A percentile compares a stretch with the other conserved stretches of the same genome.
Conservation (phyloP, 768 basidiomycete species). For the Lyophyllum shimeji region DNA sequence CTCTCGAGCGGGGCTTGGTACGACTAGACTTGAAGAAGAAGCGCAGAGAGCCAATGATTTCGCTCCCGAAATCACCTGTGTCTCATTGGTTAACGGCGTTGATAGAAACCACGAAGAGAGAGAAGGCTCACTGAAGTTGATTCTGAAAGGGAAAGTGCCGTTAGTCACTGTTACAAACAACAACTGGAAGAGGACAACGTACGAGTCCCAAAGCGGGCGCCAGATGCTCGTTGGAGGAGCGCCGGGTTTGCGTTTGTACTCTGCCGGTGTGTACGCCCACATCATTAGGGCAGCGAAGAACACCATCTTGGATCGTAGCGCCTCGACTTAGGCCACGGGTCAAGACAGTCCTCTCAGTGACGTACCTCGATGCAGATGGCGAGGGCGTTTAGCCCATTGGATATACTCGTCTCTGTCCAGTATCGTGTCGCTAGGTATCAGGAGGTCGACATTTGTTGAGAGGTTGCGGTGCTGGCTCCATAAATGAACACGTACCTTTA, state of each 20-base stretch:
- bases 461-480: background rate
- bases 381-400: conserved; percentile 81
- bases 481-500: conserved; percentile 39
- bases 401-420: conserved; percentile 84
- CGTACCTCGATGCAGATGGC: conserved; percentile 80
- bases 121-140: conserved; percentile 29
- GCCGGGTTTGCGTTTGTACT: conserved; percentile 55
- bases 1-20: conserved; percentile 27
- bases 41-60: conserved; percentile 61
- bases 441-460: background rate
- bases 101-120: background rate
- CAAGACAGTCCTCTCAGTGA: background rate
- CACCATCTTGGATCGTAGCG: conserved; percentile 63
- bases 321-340: background rate
- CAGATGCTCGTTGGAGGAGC: conserved; percentile 54
- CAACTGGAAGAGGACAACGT: conserved; percentile 29
- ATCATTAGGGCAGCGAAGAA: conserved; percentile 75
- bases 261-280: conserved; percentile 77
- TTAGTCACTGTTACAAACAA: background rate
- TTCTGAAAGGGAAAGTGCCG: conserved; percentile 18
- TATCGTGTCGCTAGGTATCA: conserved; percentile 56
- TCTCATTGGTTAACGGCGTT: background rate
- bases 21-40: conserved; percentile 51
- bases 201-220: conserved; percentile 74
- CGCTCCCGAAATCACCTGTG: conserved; percentile 62